Conservation (phyloP, 2,329 filamentous ascomycete genomes). For the Uncinocarpus reesii region DNA sequence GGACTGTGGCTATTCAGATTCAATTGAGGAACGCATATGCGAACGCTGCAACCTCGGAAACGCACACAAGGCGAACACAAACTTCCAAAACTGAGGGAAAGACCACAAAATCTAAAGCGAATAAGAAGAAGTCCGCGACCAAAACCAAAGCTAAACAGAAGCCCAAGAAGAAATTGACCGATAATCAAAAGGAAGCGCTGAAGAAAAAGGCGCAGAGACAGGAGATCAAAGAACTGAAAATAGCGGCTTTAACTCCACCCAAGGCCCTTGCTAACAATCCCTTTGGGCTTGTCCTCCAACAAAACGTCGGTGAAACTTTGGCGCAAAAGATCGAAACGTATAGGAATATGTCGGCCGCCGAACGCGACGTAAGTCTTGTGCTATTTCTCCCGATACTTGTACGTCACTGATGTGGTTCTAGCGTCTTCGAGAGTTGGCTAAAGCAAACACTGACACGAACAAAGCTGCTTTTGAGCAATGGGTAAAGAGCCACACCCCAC, state of each 20-base stretch:
- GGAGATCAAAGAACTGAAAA: constrained; percentile 24
- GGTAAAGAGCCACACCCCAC: constrained; percentile 45
- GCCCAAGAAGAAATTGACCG: constrained; percentile 27
- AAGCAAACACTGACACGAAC: constrained; percentile 38
- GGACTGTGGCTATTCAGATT: constrained; percentile 16
- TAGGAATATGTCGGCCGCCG: constrained; percentile 25
- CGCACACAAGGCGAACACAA: constrained; percentile 12
- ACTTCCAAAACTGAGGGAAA: constrained; percentile 19
- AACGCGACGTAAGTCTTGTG: constrained; percentile 29
- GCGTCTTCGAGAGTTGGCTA: constrained; percentile 45
- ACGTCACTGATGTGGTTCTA: constrained; percentile 22
- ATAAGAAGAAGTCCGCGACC: constrained; percentile 18
- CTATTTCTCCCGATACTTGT: background rate
- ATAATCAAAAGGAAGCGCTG: constrained; percentile 24
- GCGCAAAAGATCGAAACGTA: constrained; percentile 22
- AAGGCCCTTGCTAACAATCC: constrained; percentile 25
- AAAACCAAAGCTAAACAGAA: constrained; percentile 17
- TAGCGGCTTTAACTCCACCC: constrained; percentile 27
- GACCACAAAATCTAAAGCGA: constrained; percentile 15
- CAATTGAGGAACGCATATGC: constrained; percentile 25
- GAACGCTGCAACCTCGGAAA: constrained; percentile 23
- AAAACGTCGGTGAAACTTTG: constrained; percentile 14
- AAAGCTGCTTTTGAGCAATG: constrained; percentile 42
- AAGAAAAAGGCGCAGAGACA: constrained; percentile 16
- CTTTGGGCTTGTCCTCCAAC: constrained; percentile 20